Evolutionary conservation across 2,329 filamentous ascomycete genomes (phyloP), one percentile per base, ranked within the genome.

Genomic region (Arthrobotrys megalospora): DNA sequence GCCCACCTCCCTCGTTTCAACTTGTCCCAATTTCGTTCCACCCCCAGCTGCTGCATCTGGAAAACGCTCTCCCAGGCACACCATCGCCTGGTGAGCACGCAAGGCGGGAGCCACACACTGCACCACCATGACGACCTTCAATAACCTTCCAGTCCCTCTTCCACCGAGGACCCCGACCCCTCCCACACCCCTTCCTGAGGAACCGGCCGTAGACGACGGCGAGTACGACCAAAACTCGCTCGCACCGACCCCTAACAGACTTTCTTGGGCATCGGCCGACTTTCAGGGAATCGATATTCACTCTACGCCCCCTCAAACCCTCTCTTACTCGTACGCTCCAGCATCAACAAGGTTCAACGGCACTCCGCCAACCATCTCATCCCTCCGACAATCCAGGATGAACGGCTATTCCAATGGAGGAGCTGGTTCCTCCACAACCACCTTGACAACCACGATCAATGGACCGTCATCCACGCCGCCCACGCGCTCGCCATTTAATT

Each of bases 51-150:
- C 75, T 78, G 75, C 75, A 62, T 78, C 75, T 64, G 75, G 75
- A 78, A 72, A 72, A 67, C 75, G 53, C 75, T 60, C 66, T 77
- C 47, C 73, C 75, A 78, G 75, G 75, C 75, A 78, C 75, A 72
- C 72, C 65, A 71, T 55, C 63, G 63, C 71, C 75, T 66, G 75
- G 67, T 38, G 66, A 70, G 72, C 62, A 64, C 65, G 47, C 66
- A 45, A n/a, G 38, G 21, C 52, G 47, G 24, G 32, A 70, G 60
- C 66, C 67, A 71, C 41, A 16, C 34, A 21, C 53, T 43, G 41
- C 69, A 75, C 43, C 50, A 52, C 34, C 14, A 78, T 78, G 75
- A 58, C 75, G 34, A 67, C 75, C 67, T 65, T 72, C 75, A 78
- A 78, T 67, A 78, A 78, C 75, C 75, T 78, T 24, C 75, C 75